Evolutionary conservation across 495 filamentous ascomycete genomes (phyloP).

Genomic region (Neurospora intermedia): DNA sequence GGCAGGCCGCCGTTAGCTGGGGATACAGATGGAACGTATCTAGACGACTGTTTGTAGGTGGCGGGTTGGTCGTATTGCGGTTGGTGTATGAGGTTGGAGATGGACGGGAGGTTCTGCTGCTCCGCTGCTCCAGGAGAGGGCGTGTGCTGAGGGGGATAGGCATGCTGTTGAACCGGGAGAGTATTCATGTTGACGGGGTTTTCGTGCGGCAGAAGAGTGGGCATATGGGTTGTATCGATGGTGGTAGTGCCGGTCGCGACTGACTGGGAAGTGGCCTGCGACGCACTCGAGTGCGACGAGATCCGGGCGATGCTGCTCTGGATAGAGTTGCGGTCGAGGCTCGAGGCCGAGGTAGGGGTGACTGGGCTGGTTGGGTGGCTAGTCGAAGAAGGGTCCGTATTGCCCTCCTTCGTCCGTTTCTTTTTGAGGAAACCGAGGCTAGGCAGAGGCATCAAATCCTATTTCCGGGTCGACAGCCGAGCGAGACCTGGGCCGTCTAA

Average conservation of each 20-base stretch:
- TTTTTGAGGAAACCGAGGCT: conserved; percentile 86
- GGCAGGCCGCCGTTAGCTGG: conserved; percentile 19
- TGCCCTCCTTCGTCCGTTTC: conserved; percentile 80
- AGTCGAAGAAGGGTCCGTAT: conserved; percentile 45
- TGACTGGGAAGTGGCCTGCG: conserved; percentile 12
- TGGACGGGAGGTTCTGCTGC: conserved; percentile 52
- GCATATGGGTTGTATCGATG: not conserved
- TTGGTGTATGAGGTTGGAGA: conserved; percentile 61
- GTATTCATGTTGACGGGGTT: conserved; percentile 22
- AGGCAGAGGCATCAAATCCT: conserved; percentile 45
- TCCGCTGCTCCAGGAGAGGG: conserved; percentile 26
- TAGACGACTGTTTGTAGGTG: conserved; percentile 16
- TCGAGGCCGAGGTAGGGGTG: conserved; percentile 37
- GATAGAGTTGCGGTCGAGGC: conserved; percentile 29
- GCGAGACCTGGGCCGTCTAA: conserved; percentile 10
- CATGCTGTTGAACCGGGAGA: conserved; percentile 25
- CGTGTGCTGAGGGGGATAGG: conserved; percentile 13
- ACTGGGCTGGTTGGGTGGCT: conserved; percentile 53
- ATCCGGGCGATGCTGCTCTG: conserved; percentile 9
- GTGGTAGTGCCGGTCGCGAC: not conserved
- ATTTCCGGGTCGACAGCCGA: conserved; percentile 10
- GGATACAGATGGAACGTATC: conserved; percentile 4
- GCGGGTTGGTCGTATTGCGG: conserved; percentile 41
- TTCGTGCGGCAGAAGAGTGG: not conserved
- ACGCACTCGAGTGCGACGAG: conserved; percentile 15